Evolutionary conservation across 129 eudicot species (phyloP).

Genomic region (Pulicaria dysenterica): DNA sequence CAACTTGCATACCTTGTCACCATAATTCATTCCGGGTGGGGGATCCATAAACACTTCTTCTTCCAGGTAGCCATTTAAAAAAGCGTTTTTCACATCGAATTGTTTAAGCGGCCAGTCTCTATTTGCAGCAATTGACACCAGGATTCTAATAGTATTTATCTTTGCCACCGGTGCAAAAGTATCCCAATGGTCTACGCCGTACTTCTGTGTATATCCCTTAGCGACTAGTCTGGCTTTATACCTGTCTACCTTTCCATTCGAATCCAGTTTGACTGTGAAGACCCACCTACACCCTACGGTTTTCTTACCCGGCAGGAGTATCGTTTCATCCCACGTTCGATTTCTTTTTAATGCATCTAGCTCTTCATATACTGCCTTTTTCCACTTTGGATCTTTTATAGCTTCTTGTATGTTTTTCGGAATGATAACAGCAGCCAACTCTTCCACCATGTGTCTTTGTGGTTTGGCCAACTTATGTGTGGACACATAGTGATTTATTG

Average conservation of each 20-base stretch:
- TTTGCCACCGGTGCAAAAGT: too few species aligned
- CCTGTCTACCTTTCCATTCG: conserved; percentile 3
- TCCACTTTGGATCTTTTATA: neutral
- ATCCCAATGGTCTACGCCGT: too few species aligned
- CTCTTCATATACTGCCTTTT: neutral
- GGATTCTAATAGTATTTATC: too few species aligned
- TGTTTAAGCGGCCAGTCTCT: too few species aligned
- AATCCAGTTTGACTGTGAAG: neutral
- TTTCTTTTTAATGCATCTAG: neutral
- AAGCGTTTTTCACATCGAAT: too few species aligned
- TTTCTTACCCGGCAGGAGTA: neutral
- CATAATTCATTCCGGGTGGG: neutral
- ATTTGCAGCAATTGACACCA: too few species aligned
- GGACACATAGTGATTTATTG: too few species aligned
- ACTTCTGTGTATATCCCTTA: too few species aligned
- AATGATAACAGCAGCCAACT: neutral
- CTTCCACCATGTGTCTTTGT: neutral
- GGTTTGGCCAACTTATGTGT: neutral
- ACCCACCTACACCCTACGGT: neutral
- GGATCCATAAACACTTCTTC: neutral
- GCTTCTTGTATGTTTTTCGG: neutral
- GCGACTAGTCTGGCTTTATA: too few species aligned
- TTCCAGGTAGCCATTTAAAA: neutral
- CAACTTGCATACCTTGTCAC: too few species aligned
- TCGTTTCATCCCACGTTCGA: neutral